Evolutionary conservation across 768 basidiomycete species (phyloP).

Genomic region (Tulasnella sp.): DNA sequence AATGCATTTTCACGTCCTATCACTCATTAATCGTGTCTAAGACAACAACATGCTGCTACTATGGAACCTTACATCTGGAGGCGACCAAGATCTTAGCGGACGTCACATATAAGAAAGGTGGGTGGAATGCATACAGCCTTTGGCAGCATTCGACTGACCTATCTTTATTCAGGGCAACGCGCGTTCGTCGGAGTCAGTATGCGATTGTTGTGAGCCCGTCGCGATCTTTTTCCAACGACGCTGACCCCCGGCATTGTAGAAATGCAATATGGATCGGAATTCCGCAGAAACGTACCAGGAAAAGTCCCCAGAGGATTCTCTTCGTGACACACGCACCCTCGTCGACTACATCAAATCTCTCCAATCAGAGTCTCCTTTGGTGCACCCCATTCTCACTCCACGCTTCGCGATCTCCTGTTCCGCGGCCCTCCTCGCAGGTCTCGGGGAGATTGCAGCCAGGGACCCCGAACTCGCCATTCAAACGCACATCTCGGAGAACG

Average conservation of each 20-base stretch:
- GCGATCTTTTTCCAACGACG: conserved; percentile 1
- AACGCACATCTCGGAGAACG: conserved; percentile 88
- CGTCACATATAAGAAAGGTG: conserved; percentile 51
- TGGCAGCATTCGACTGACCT: conserved; percentile 19
- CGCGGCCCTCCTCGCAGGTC: conserved; percentile 45
- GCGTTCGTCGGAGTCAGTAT: conserved; percentile 71
- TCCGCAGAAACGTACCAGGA: conserved; percentile 61
- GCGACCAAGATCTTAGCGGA: conserved; percentile 75
- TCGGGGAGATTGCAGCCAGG: conserved; percentile 50
- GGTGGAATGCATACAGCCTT: neutral
- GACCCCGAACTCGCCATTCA: conserved; percentile 67
- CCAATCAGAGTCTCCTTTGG: conserved; percentile 38
- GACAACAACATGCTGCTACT: conserved; percentile 95
- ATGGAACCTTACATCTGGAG: conserved; percentile 70
- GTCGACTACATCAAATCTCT: conserved; percentile 60
- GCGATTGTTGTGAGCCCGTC: neutral
- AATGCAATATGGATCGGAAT: conserved; percentile 85
- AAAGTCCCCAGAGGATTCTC: conserved; percentile 45
- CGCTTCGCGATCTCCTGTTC: conserved; percentile 95
- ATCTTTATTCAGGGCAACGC: conserved; percentile 49
- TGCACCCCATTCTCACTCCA: conserved; percentile 86
- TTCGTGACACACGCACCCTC: conserved; percentile 50
- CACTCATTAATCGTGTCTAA: conserved; percentile 25
- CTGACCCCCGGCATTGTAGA: conserved; percentile 32
- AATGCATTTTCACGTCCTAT: conserved; percentile 1